phyloP scores from a whole-genome alignment of 805 yeast genomes.

The Sporopachydermia lactativora region DNA sequence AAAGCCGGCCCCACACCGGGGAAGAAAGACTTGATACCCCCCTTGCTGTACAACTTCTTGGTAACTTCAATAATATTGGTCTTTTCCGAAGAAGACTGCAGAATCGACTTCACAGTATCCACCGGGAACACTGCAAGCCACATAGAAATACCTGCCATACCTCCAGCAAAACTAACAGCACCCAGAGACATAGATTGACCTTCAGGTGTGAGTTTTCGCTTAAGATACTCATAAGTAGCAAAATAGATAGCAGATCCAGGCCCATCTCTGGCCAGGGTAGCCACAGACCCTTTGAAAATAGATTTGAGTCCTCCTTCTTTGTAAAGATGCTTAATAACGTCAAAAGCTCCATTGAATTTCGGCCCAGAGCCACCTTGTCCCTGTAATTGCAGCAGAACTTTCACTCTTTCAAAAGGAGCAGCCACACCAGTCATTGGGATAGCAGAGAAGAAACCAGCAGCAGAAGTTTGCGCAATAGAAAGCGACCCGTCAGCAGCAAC shows the following conservation, averaged over 20 bases:
- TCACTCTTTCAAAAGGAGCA: conserved; percentile 95
- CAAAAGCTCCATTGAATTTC: conserved; percentile 33
- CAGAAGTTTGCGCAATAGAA: conserved; percentile 55
- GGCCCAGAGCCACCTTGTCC: conserved; percentile 21
- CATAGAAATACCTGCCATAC: conserved; percentile 93
- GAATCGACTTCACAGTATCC: conserved; percentile 82
- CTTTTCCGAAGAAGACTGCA: conserved; percentile 45
- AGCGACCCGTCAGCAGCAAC: conserved; percentile 27
- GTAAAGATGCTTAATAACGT: conserved; percentile 55
- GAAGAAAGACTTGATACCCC: conserved; percentile 86
- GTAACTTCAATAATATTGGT: conserved; percentile 54
- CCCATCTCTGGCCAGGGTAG: conserved; percentile 92
- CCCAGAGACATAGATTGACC: conserved; percentile 39
- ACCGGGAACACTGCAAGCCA: conserved; percentile 94
- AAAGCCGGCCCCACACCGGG: conserved; percentile 97
- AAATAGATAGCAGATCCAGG: conserved; percentile 95
- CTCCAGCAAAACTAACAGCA: conserved; percentile 84
- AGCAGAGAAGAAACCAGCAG: conserved; percentile 92
- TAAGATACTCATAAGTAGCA: conserved; percentile 82
- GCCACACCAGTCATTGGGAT: conserved; percentile 91
- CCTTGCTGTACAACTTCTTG: conserved; percentile 49
- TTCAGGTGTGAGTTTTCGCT: conserved; percentile 38
- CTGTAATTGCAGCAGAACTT: conserved; percentile 82
- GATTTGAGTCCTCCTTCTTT: conserved; percentile 73
- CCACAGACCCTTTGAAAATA: conserved; percentile 79